Conservation (phyloP, 1,284 basidiomycete species). For the Schizophyllum amplum region DNA sequence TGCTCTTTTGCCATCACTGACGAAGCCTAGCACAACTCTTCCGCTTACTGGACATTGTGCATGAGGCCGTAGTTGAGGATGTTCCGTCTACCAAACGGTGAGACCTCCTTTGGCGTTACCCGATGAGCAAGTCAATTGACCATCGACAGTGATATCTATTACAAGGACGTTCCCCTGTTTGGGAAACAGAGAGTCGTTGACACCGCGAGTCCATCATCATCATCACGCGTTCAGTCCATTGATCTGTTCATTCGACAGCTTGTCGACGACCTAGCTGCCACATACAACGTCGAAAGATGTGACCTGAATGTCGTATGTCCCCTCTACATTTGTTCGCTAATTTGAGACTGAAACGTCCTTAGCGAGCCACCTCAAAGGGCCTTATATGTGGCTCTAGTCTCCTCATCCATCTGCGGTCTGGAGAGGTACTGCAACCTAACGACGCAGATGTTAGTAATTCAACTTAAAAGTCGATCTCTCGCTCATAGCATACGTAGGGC, state of each 20-base stretch:
- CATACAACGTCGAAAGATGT: conserved; percentile 61
- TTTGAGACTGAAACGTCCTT: conserved; percentile 7
- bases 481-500: conserved; percentile 35
- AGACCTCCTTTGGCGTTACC: conserved; percentile 3
- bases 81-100: conserved; percentile 66
- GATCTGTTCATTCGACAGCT: conserved; percentile 40
- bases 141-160: conserved; percentile 70
- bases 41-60: conserved; percentile 50
- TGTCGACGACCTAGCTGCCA: conserved; percentile 82
- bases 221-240: conserved; percentile 3
- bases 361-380: conserved; percentile 87
- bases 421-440: conserved; percentile 40
- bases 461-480: neutral
- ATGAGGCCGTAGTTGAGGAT: conserved; percentile 50
- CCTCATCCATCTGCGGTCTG: conserved; percentile 46
- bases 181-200: conserved; percentile 69
- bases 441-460: conserved; percentile 46
- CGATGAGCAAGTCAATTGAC: neutral
- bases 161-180: conserved; percentile 76
- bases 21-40: conserved; percentile 52
- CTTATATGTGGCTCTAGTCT: conserved; percentile 67
- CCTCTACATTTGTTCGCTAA: neutral
- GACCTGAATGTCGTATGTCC: conserved; percentile 68
- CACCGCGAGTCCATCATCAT: conserved; percentile 34
- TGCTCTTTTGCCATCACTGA: neutral